Evolutionary conservation across 1,284 basidiomycete species (phyloP).

Genomic region (Pterula multifida): DNA sequence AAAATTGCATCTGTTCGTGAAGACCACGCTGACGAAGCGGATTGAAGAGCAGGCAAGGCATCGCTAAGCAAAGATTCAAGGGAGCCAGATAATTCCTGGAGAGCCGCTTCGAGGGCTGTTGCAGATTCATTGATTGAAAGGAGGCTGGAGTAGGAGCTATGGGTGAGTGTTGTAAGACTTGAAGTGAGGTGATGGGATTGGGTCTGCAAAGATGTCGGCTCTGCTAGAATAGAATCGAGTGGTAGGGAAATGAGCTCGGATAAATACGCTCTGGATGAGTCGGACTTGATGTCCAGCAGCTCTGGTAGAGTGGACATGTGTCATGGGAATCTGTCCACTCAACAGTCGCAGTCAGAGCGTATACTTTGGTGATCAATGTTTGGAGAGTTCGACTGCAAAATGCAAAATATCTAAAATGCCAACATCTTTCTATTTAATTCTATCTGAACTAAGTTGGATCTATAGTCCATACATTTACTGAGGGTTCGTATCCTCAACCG

Average conservation of each 20-base stretch:
- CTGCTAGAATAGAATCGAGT: conserved; percentile 51
- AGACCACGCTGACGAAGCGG: conserved; percentile 53
- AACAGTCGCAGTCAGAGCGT: not conserved
- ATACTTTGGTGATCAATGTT: no score
- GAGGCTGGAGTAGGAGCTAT: conserved; percentile 81
- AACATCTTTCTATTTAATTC: no score
- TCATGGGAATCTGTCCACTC: not conserved
- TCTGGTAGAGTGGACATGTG: not conserved
- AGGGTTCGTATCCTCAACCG: conserved; percentile 61
- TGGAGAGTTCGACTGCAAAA: no score
- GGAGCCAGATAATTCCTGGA: conserved; percentile 52
- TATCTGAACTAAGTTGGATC: no score
- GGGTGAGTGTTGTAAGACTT: conserved; percentile 79
- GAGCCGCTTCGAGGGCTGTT: conserved; percentile 52
- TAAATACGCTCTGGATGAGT: conserved; percentile 32
- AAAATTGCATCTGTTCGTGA: conserved; percentile 36
- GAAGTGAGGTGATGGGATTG: conserved; percentile 77
- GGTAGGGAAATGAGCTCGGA: conserved; percentile 53
- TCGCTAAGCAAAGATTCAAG: conserved; percentile 53
- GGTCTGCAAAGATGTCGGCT: conserved; percentile 65
- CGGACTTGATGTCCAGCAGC: not conserved
- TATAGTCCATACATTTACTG: conserved; percentile 14
- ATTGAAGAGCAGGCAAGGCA: conserved; percentile 63
- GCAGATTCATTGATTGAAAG: conserved; percentile 70
- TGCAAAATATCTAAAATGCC: no score